Evolutionary conservation across 331 rosid genomes (phyloP).

Genomic region (Rhamnella rubrinervis): DNA sequence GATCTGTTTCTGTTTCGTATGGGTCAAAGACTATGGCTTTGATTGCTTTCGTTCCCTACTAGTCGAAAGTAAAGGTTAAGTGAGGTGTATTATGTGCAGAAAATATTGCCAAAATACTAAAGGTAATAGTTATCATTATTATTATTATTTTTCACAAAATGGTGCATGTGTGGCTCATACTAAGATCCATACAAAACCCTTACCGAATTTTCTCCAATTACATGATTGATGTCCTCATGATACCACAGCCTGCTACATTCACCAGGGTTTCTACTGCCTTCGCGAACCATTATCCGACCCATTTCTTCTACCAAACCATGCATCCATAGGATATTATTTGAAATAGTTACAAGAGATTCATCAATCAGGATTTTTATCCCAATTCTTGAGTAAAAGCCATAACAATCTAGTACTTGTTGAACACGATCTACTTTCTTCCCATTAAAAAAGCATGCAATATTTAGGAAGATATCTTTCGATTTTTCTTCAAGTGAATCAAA

Average conservation of each 20-base stretch:
- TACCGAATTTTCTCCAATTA: slow-evolving; percentile 12
- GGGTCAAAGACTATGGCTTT: slow-evolving; percentile 30
- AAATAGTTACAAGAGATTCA: neutral
- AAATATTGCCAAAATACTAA: neutral
- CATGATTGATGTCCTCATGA: slow-evolving; percentile 1
- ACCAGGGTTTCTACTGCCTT: neutral
- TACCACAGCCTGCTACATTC: slow-evolving; percentile 7
- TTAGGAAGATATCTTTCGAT: slow-evolving; percentile 2
- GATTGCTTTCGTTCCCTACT: slow-evolving; percentile 22
- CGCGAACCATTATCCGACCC: slow-evolving; percentile 1
- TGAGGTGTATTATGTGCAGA: neutral
- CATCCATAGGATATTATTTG: neutral
- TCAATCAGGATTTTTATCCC: slow-evolving; percentile 8
- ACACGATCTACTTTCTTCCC: slow-evolving; percentile 16
- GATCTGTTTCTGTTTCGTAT: neutral
- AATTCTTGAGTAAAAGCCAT: slow-evolving; percentile 7
- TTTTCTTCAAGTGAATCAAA: slow-evolving; percentile 8
- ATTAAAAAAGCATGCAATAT: slow-evolving; percentile 21
- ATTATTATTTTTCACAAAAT: neutral
- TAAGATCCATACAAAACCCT: neutral
- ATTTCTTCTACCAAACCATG: slow-evolving; percentile 15
- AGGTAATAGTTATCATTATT: neutral
- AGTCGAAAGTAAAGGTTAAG: neutral
- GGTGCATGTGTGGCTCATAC: neutral
- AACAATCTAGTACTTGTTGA: slow-evolving; percentile 5